Conservation (phyloP, 768 basidiomycete species). For the Kwoniella pini region DNA sequence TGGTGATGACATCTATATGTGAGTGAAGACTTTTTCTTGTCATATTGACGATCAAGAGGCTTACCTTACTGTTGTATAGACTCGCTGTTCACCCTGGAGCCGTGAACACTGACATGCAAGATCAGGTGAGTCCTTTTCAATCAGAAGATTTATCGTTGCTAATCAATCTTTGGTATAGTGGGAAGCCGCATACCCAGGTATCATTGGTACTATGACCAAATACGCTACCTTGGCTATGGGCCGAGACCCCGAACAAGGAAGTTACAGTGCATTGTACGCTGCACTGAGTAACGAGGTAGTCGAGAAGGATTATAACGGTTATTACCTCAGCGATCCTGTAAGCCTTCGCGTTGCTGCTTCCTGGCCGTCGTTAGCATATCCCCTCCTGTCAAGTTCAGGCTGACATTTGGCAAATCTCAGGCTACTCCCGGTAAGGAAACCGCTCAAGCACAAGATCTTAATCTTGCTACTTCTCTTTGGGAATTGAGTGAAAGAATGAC, state of each 20-base stretch:
- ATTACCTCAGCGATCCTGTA: conserved; percentile 47
- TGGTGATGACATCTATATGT: conserved; percentile 48
- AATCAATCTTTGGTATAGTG: conserved; percentile 19
- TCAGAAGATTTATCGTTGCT: too few species aligned
- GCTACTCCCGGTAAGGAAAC: conserved; percentile 45
- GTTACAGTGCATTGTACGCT: conserved; percentile 46
- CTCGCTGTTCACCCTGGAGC: conserved; percentile 52
- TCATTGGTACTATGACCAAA: conserved; percentile 34
- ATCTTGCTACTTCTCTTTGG: conserved; percentile 45
- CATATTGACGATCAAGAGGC: neutral
- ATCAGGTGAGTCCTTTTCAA: conserved; percentile 19
- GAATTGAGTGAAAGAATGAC: conserved; percentile 46
- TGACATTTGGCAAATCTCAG: neutral
- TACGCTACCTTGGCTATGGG: conserved; percentile 30
- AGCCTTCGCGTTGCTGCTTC: neutral
- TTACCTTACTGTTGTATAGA: conserved; percentile 10
- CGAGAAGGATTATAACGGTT: conserved; percentile 48
- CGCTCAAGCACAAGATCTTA: conserved; percentile 36
- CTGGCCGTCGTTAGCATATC: too few species aligned
- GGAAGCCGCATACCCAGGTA: conserved; percentile 46
- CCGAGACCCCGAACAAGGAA: conserved; percentile 45
- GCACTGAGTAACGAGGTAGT: conserved; percentile 38
- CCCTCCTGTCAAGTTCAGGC: conserved; percentile 4
- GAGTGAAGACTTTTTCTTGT: too few species aligned
- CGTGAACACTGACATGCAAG: conserved; percentile 54